These are phyloP conservation scores for Chlorencoelia australis DNA, from an alignment of 2,329 filamentous ascomycete genomes.

Conservation along the genomic window DNA sequence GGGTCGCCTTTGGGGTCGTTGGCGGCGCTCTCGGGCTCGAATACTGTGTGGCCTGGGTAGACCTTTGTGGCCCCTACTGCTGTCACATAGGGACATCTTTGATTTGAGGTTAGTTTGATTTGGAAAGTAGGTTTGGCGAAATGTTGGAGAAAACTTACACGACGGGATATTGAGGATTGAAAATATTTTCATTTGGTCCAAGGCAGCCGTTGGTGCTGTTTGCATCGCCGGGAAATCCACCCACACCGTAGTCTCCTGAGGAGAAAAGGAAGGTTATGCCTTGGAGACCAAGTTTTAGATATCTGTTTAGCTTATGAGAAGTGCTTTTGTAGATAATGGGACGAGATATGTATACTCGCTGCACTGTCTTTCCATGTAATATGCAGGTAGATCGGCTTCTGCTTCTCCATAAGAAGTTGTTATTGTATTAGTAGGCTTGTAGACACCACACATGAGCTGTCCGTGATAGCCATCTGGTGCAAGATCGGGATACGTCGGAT, in stretches of 20 bases:
- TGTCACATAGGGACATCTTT: slow-evolving; percentile 38
- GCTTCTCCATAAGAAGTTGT: slow-evolving; percentile 43
- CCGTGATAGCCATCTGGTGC: slow-evolving; percentile 40
- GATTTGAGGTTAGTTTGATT: not conserved
- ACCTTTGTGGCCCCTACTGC: slow-evolving; percentile 42
- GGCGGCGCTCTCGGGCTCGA: slow-evolving; percentile 31
- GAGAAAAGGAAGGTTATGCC: slow-evolving; percentile 36
- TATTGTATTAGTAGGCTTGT: slow-evolving; percentile 31
- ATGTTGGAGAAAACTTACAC: slow-evolving; percentile 1
- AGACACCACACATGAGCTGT: slow-evolving; percentile 36
- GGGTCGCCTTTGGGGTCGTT: slow-evolving; percentile 33
- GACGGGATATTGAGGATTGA: slow-evolving; percentile 32
- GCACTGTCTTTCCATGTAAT: slow-evolving; percentile 43
- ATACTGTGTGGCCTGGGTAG: slow-evolving; percentile 27
- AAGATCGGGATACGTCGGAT: slow-evolving; percentile 41
- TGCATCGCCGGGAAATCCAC: slow-evolving; percentile 23
- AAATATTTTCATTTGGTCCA: slow-evolving; percentile 37
- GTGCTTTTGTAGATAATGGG: too few relatives aligned
- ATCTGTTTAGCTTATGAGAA: too few relatives aligned
- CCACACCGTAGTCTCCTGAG: slow-evolving; percentile 37
- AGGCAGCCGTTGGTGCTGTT: slow-evolving; percentile 27
- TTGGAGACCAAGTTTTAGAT: slow-evolving; percentile 40
- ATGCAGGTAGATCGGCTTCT: slow-evolving; percentile 41
- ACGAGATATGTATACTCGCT: slow-evolving; percentile 30
- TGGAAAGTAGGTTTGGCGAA: not conserved